Base-by-base conservation (phyloP, 495 filamentous ascomycete genomes). In the Annulohypoxylon stygium region DNA sequence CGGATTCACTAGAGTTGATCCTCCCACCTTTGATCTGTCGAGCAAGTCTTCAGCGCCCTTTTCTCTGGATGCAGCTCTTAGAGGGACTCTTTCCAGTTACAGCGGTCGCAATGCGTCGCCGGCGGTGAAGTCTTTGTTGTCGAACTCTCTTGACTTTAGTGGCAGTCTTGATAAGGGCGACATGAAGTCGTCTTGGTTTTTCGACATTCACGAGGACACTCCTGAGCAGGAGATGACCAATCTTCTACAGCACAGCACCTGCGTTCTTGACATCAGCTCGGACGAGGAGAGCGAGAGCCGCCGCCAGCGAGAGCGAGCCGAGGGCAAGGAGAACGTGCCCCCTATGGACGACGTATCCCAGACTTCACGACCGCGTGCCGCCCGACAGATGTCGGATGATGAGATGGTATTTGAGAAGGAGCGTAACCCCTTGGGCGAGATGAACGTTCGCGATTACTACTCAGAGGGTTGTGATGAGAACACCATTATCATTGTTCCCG, bases 191-290 rank as follows among this genome's bases (percentile, higher is more conserved):
- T 87, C 87, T 14, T 98, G 95, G 95, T 91, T 91, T 83, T 98
- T 98, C 79, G 90, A 94, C 47, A 98, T 99, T 80, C 90, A 99
- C 76, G 95, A 97, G 78, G 96, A 99, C 80, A 93, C 93, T 0
- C 88, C 89, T 34, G 92, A 97, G 73, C 93, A 99, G 73, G 90
- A 95, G 75, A 91, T 93, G 80, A 91, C 93, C 61, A 98, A 97
- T 76, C 82, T 97, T 3, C 92, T 98, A 85, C 91, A 97, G 77
- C 95, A 98, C 81, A 92, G 90, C 34, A 93, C 96, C 20, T 88
- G 90, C 75, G 91, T 90, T 0, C 88, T 99, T 0, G 95, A 98
- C 76, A 94, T 99, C 80, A 89, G 85, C 51, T 90, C 90, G 41
- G 89, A 91, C 62, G 89, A 90, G 76, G 86, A 89, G 75, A 88